A percentile compares a stretch with the other conserved stretches of the same genome.
Conservation (phyloP, 208 protist species). For the Acanthamoeba castellanii region DNA sequence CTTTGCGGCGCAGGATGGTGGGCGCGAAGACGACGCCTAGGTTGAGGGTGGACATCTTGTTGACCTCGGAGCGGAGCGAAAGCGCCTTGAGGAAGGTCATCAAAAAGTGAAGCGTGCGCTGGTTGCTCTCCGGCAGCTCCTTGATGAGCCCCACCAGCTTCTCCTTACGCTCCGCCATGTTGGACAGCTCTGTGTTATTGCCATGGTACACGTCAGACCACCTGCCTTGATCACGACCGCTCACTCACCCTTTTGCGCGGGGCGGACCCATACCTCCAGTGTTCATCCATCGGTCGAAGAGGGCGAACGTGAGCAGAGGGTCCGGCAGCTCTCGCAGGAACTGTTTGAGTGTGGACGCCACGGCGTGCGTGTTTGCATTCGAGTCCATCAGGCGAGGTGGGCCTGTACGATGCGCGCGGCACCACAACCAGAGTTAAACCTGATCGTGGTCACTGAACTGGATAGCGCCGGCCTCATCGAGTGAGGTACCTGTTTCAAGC, state of each 20-base stretch:
- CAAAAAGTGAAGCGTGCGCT: constrained; percentile 34
- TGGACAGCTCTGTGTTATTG: neutral
- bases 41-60: constrained; percentile 71
- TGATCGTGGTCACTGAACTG: too few species aligned
- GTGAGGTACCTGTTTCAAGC: neutral
- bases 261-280: constrained; percentile 21
- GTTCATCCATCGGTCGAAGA: constrained; percentile 74
- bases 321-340: constrained; percentile 72
- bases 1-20: constrained; percentile 56
- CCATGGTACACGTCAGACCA: neutral
- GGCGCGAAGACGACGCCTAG: constrained; percentile 68
- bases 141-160: constrained; percentile 54
- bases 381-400: neutral
- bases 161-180: constrained; percentile 16
- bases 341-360: constrained; percentile 65
- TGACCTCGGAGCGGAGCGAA: neutral
- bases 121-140: constrained; percentile 38
- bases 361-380: constrained; percentile 36
- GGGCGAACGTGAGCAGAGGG: constrained; percentile 60
- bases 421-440: too few species aligned
- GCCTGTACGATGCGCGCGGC: neutral
- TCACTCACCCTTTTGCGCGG: neutral
- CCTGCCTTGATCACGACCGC: neutral
- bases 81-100: constrained; percentile 72
- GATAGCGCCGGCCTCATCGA: neutral